A percentile compares a stretch with the other conserved stretches of the same genome.
These are phyloP conservation scores for Luffa acutangula DNA, from an alignment of 306 rosid species.

Conservation along the genomic window DNA sequence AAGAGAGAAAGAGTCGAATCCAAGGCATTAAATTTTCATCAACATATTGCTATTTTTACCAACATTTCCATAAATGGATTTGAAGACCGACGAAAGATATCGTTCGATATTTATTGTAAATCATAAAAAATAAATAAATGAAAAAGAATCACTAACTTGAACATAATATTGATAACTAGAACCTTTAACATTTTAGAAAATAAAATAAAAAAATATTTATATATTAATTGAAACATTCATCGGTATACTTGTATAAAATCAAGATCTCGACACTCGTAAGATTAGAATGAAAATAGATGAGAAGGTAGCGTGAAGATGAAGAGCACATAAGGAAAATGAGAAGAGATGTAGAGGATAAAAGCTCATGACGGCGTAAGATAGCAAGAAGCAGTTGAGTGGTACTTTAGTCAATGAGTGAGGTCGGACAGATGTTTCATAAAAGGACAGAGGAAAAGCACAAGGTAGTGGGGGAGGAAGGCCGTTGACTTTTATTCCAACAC, in stretches of 20 bases:
- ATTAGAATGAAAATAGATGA: neutral
- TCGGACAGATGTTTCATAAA: constrained; percentile 15
- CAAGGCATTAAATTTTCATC: neutral
- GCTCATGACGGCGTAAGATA: constrained; percentile 18
- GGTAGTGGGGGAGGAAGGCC: constrained; percentile 27
- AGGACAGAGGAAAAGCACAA: constrained; percentile 21
- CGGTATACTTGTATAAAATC: too few species aligned
- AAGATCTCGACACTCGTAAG: too few species aligned
- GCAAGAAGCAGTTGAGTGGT: constrained; percentile 16
- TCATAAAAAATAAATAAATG: too few species aligned
- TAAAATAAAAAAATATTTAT: too few species aligned
- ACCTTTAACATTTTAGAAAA: too few species aligned
- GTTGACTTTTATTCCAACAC: constrained; percentile 41
- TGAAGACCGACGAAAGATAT: neutral
- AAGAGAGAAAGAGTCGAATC: too few species aligned
- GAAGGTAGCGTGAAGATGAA: neutral
- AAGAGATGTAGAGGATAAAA: neutral
- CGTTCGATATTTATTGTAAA: too few species aligned
- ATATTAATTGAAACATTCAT: too few species aligned
- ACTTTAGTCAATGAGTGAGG: constrained; percentile 23
- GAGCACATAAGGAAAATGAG: constrained; percentile 1
- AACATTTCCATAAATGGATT: neutral
- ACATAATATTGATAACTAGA: too few species aligned
- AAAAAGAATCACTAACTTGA: too few species aligned
- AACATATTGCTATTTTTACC: neutral